Evolutionary conservation across 495 filamentous ascomycete species (phyloP).

Genomic region (Penicillium desertorum): DNA sequence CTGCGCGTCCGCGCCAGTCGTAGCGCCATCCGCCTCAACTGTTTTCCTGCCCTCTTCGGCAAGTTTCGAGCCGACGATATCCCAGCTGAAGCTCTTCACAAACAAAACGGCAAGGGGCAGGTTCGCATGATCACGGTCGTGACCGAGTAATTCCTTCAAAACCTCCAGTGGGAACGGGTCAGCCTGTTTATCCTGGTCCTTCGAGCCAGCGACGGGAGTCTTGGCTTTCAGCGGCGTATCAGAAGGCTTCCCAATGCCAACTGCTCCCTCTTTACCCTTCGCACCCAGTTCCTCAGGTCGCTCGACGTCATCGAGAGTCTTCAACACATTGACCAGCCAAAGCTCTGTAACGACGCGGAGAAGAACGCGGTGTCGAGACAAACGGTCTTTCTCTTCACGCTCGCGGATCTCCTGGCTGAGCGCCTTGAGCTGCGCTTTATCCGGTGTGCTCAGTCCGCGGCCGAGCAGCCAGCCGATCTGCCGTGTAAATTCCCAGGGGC

Average conservation of each 20-base stretch:
- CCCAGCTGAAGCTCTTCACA: conserved; percentile 95
- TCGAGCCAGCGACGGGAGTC: conserved; percentile 19
- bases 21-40: conserved; percentile 77
- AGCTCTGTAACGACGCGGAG: conserved; percentile 90
- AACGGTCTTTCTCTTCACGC: conserved; percentile 91
- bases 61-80: conserved; percentile 77
- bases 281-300: conserved; percentile 78
- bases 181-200: conserved; percentile 47
- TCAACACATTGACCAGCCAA: conserved; percentile 87
- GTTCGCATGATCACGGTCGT: conserved; percentile 90
- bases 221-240: conserved; percentile 53
- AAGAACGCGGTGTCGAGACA: conserved; percentile 81
- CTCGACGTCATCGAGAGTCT: conserved; percentile 84
- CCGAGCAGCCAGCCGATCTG: conserved; percentile 92
- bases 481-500: conserved; percentile 83
- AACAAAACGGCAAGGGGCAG: conserved; percentile 89
- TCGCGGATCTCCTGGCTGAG: conserved; percentile 80
- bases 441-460: conserved; percentile 86
- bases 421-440: conserved; percentile 78
- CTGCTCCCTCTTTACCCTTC: conserved; percentile 60
- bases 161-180: conserved; percentile 96
- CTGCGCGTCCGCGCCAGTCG: conserved; percentile 47
- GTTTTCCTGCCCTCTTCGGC: conserved; percentile 75
- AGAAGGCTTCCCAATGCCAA: conserved; percentile 48
- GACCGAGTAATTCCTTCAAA: conserved; percentile 89